phyloP scores from a whole-genome alignment of 2,329 filamentous ascomycete species.

The Cordyceps pruinosa region DNA sequence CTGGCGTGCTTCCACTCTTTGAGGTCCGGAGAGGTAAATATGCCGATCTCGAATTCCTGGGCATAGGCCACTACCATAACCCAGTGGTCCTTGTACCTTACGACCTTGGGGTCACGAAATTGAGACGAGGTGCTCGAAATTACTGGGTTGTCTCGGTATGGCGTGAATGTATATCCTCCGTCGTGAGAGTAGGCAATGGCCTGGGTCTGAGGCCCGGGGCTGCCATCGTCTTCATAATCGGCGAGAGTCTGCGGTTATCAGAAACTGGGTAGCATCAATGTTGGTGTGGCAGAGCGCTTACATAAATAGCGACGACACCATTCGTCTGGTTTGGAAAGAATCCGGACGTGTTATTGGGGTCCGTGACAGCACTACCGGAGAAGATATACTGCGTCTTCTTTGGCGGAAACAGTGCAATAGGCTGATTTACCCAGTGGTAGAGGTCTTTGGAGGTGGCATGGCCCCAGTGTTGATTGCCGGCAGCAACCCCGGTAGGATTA shows the following conservation, averaged over 20 bases:
- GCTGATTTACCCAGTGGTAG: conserved; percentile 59
- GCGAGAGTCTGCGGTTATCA: conserved; percentile 18
- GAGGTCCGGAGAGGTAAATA: conserved; percentile 54
- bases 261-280: conserved; percentile 24
- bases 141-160: conserved; percentile 55
- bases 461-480: conserved; percentile 60
- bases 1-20: conserved; percentile 45
- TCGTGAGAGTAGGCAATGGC: conserved; percentile 56
- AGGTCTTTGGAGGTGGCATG: conserved; percentile 57
- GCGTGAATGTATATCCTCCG: conserved; percentile 54
- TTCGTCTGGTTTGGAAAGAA: conserved; percentile 56
- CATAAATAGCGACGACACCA: conserved; percentile 49
- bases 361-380: conserved; percentile 51
- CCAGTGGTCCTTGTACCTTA: conserved; percentile 51
- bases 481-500: conserved; percentile 34
- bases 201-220: conserved; percentile 39
- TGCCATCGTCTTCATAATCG: conserved; percentile 13
- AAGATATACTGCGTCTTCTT: conserved; percentile 40
- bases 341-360: conserved; percentile 58
- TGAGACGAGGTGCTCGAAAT: conserved; percentile 46
- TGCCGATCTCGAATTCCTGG: conserved; percentile 48
- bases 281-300: conserved; percentile 18
- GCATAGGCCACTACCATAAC: conserved; percentile 49
- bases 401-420: conserved; percentile 50
- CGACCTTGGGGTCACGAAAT: conserved; percentile 61